Conservation (phyloP, 805 yeast species). For the Cephaloascus fragrans region DNA sequence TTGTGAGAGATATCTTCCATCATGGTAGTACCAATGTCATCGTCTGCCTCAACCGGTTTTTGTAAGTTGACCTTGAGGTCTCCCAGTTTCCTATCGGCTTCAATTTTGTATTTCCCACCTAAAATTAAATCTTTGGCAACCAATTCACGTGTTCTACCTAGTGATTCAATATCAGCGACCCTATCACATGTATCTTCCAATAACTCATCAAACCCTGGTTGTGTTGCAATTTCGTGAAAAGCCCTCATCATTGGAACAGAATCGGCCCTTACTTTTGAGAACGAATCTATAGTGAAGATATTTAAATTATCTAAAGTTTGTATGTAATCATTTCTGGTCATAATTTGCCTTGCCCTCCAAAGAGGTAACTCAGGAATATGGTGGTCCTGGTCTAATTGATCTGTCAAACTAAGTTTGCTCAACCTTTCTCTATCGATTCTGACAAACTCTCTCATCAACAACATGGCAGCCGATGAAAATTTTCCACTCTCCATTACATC, state of each 20-base stretch:
- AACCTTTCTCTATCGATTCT: slow-evolving; percentile 44
- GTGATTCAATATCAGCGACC: slow-evolving; percentile 65
- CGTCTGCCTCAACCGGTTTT: slow-evolving; percentile 7
- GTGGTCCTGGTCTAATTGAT: slow-evolving; percentile 25
- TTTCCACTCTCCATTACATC: slow-evolving; percentile 83
- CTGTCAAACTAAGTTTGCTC: slow-evolving; percentile 1
- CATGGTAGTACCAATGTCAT: slow-evolving; percentile 10
- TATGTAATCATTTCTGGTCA: slow-evolving; percentile 79
- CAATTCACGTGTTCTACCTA: slow-evolving; percentile 70
- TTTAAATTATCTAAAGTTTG: slow-evolving; percentile 67
- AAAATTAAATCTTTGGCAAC: slow-evolving; percentile 57
- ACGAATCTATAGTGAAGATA: slow-evolving; percentile 70
- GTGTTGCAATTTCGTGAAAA: slow-evolving; percentile 64
- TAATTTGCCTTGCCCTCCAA: slow-evolving; percentile 77
- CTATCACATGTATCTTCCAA: slow-evolving; percentile 57
- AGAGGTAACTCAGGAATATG: slow-evolving; percentile 64
- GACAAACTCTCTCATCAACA: slow-evolving; percentile 59
- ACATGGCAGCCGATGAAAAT: slow-evolving; percentile 66
- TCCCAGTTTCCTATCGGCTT: neutral
- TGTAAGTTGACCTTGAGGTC: neutral
- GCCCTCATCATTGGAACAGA: slow-evolving; percentile 88
- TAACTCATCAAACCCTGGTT: slow-evolving; percentile 61
- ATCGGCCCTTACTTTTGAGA: slow-evolving; percentile 67
- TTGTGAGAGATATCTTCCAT: slow-evolving; percentile 21
- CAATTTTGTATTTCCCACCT: slow-evolving; percentile 35